Evolutionary conservation across 2,329 filamentous ascomycete species (phyloP), one percentile per base, ranked within the genome.

Genomic region (Stachybotrys chartarum): DNA sequence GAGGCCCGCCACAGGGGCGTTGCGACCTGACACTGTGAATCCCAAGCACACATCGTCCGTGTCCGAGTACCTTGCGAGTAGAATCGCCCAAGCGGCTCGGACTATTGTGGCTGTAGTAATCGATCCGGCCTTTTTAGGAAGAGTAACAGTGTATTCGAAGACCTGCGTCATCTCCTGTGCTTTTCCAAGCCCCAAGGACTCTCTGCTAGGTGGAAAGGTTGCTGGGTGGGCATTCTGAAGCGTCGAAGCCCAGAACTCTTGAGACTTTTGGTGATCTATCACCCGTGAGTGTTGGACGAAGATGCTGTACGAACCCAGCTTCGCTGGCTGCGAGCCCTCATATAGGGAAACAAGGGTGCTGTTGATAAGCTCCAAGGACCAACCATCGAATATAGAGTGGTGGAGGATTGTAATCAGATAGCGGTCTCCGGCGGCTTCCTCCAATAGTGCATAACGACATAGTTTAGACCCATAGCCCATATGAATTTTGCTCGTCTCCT

Each of bases 1-100:
- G 11, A 82, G 75, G 1, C 74, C 72, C 3, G 71, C 66, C 1
- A 84, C 68, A 1, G 78, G 73, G 5, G 76, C 71, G 57, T 83
- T 80, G 14, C 81, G 71, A 1, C 81, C 81, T 0, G 78, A 79
- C 4, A 79, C 65, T 0, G 82, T 72, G 55, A 81, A 78, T 1
- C 80, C 81, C 57, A 83, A 83, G 32, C 75, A 78, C 0, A 82
- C 72, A 46, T 79, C 75, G 24, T 52, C 50, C 3, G 14, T 42
- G 14, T 52, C 35, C 12, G n/a, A 18, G 18, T 42, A 42, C 8
- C 35, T 31, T 42, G 32, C 31, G 4, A 52, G 32, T 5, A 52
- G 16, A 18, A 52, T 8, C 30, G 50, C 32, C 50, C 50, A 52
- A 14, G 50, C 50, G 10, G 10, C 35, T 10, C 35, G 35, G 8